Percentiles rank a stretch among this genome's conserved stretches.
phyloP scores from a whole-genome alignment of 208 protist species.

The Trypanosomatidae sp. region DNA sequence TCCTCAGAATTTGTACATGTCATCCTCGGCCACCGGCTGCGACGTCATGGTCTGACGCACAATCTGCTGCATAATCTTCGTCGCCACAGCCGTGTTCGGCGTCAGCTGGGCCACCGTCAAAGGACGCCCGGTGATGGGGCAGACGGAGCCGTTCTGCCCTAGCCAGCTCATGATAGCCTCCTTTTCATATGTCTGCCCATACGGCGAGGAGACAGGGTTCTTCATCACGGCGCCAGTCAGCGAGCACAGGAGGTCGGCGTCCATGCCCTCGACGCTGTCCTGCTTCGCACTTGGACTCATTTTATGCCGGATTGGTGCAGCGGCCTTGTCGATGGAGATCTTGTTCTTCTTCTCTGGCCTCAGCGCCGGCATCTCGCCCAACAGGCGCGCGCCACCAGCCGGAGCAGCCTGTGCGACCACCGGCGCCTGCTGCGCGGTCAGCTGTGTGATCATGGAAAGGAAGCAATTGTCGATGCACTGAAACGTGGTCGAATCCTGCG shows the following conservation, averaged over 20 bases:
- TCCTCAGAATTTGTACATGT: conserved; percentile 91
- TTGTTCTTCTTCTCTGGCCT: conserved; percentile 54
- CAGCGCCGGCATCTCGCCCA: conserved; percentile 69
- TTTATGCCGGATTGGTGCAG: conserved; percentile 51
- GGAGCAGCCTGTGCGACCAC: conserved; percentile 21
- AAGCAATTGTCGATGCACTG: conserved; percentile 67
- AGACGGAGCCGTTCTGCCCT: conserved; percentile 86
- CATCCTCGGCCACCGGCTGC: conserved; percentile 58
- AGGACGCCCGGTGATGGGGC: conserved; percentile 88
- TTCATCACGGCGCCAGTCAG: conserved; percentile 91
- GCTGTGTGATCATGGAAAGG: conserved; percentile 35
- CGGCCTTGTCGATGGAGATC: conserved; percentile 76
- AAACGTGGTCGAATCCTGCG: conserved; percentile 67
- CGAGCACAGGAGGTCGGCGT: conserved; percentile 73
- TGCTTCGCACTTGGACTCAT: conserved; percentile 35
- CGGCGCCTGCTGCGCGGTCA: conserved; percentile 30
- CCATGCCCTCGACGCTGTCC: conserved; percentile 58
- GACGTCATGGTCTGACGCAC: conserved; percentile 74
- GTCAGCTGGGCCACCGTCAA: conserved; percentile 58
- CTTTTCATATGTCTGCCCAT: conserved; percentile 90
- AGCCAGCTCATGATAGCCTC: conserved; percentile 86
- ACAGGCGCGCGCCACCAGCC: conserved; percentile 26
- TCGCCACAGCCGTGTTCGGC: conserved; percentile 65
- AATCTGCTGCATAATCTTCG: conserved; percentile 82
- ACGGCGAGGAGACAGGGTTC: conserved; percentile 87